Percentiles rank a stretch among this genome's conserved stretches.
Evolutionary conservation across 2,329 filamentous ascomycete genomes (phyloP).

Genomic region (Aureobasidium sp.): DNA sequence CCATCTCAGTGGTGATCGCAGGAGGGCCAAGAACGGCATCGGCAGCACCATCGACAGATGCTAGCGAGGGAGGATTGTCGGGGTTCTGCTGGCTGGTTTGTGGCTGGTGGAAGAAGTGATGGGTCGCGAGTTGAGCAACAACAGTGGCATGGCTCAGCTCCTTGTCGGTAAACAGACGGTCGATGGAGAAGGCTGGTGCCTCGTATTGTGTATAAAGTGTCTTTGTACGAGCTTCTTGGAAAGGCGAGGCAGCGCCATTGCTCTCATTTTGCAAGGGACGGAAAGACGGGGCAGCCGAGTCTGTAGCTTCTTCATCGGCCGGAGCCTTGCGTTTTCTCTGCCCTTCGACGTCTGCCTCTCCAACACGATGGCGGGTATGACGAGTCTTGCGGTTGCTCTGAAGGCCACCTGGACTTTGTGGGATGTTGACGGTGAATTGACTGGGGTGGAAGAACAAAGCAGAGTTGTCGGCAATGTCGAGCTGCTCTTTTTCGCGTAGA

Average conservation of each 20-base stretch:
- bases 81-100: constrained; percentile 23
- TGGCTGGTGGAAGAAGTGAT: constrained; percentile 62
- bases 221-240: constrained; percentile 59
- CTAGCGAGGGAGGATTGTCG: constrained; percentile 30
- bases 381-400: constrained; percentile 69
- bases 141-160: constrained; percentile 70
- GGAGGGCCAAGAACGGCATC: constrained; percentile 26
- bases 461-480: constrained; percentile 73
- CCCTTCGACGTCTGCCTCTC: constrained; percentile 39
- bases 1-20: constrained; percentile 27
- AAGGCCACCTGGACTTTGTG: constrained; percentile 67
- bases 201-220: constrained; percentile 62
- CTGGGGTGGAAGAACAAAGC: constrained; percentile 70
- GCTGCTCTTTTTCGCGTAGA: constrained; percentile 71
- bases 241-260: constrained; percentile 53
- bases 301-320: constrained; percentile 61
- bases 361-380: constrained; percentile 61
- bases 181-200: constrained; percentile 65
- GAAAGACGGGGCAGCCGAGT: constrained; percentile 61
- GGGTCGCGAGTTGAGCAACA: constrained; percentile 65
- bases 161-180: constrained; percentile 73
- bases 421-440: constrained; percentile 72
- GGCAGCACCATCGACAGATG: constrained; percentile 34
- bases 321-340: constrained; percentile 65
- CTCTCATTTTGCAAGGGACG: constrained; percentile 46